A percentile compares a stretch with the other conserved stretches of the same genome.
Conservation (phyloP, 192 early-diverging fungal genomes). For the Nowakowskiella sp. region DNA sequence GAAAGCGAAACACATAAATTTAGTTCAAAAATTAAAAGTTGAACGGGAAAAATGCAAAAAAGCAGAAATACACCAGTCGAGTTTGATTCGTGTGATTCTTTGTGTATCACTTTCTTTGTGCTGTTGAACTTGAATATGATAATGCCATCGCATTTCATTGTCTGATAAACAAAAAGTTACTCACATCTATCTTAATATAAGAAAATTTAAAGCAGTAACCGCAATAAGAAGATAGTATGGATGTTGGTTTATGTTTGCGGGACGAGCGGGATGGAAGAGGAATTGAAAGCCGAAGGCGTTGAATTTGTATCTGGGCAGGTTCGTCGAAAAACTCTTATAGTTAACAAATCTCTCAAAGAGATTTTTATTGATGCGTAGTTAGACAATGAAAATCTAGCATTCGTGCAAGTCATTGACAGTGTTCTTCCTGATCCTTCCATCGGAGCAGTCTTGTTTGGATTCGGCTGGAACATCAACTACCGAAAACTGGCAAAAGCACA, state of each 20-base stretch:
- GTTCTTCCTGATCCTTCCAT: conserved; percentile 60
- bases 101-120: too few species aligned
- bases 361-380: conserved; percentile 19
- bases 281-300: conserved; percentile 77
- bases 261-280: conserved; percentile 75
- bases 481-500: conserved; percentile 87
- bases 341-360: conserved; percentile 20
- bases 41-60: too few species aligned
- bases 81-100: too few species aligned
- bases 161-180: too few species aligned
- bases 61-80: too few species aligned
- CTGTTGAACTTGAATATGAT: too few species aligned
- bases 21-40: too few species aligned
- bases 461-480: conserved; percentile 89
- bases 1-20: too few species aligned
- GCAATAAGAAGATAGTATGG: too few species aligned
- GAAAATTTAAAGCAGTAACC: too few species aligned
- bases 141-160: too few species aligned
- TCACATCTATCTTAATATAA: too few species aligned
- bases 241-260: conserved; percentile 90
- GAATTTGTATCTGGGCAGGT: conserved; percentile 41
- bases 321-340: conserved; percentile 22
- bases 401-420: conserved; percentile 42
- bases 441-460: conserved; percentile 88
- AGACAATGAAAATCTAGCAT: conserved; percentile 40